Conservation (phyloP, 1,139 yeast species). For the Geotrichum aggregatum region DNA sequence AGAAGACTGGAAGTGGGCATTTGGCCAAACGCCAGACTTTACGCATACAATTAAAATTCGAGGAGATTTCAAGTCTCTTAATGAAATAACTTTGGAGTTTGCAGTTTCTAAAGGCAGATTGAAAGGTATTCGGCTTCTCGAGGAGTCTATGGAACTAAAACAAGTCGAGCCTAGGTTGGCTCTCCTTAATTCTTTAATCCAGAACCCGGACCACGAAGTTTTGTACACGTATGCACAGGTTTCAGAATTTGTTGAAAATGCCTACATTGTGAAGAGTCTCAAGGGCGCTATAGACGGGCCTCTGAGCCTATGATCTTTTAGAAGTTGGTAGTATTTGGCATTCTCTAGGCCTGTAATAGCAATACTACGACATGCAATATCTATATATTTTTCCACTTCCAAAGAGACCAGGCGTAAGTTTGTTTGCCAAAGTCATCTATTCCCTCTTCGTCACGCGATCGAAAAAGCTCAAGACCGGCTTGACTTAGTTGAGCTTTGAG, state of each 20-base stretch:
- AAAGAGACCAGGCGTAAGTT: constrained; percentile 43
- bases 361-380: too few relatives aligned
- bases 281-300: constrained; percentile 12
- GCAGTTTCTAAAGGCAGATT: constrained; percentile 16
- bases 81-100: constrained; percentile 13
- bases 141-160: not conserved
- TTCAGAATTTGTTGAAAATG: constrained; percentile 5
- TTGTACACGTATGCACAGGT: constrained; percentile 5
- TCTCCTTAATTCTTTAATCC: constrained; percentile 1
- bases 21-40: constrained; percentile 67
- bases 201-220: constrained; percentile 4
- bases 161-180: constrained; percentile 11
- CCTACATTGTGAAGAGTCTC: not conserved
- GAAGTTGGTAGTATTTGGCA: too few relatives aligned
- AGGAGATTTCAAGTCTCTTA: constrained; percentile 24
- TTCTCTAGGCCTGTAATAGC: too few relatives aligned
- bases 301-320: not conserved
- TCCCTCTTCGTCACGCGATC: constrained; percentile 53
- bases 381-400: constrained; percentile 29
- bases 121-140: constrained; percentile 4
- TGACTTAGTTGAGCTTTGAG: constrained; percentile 54
- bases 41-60: constrained; percentile 41
- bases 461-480: constrained; percentile 32
- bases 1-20: constrained; percentile 64
- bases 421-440: constrained; percentile 83